Base-by-base conservation (phyloP, 768 basidiomycete genomes). In the Hygrophoropsis aurantiaca region DNA sequence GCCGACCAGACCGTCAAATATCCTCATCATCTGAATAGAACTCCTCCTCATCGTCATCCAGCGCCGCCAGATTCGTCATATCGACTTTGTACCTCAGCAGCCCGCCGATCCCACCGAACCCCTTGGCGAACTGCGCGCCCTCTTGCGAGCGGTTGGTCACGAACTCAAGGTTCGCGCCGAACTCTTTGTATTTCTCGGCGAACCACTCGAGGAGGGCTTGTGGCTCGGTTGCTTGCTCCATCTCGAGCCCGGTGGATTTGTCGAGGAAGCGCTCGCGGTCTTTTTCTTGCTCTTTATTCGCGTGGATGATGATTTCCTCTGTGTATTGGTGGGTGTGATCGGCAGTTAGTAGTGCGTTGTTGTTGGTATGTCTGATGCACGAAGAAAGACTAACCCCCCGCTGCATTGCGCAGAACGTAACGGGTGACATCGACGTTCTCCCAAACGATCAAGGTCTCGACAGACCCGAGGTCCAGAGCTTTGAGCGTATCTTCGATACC, bases 401-500 rank as follows among this genome's bases (percentile, higher is more conserved):
- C 93, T 38, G 95, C 93, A 63, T 95, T 97, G 47, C 94, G 86
- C 42, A 98, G 79, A 25, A 82, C 69, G 62, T 93, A 90, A 26
- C 97, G 88, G 11, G 84, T 89, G 53, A 87, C 85, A 61, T 97
- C 94, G 52, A 99, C 71, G 65, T 94, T 95, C 72, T 99, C 97
- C 94, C 94, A 99, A 19, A 99, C 95, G 59, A 99, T 89, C 54
- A 99, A 74, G 2, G 94, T 98, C 72, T 99, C 97, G 37, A 94
- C 90, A 13, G 97, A 85, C 53, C 97, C 97, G 42, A 99, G 82
- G 60, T 99, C 97, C 40, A 99, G 81, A 13, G 88, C 92, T 66
- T 95, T 97, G 54, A 99, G 79, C 1, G 95, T 98, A 62, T 99
- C 97, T 13, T 91, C 91, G 52, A 99, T 83, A 71, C 97, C 97